Conservation (phyloP, 176 grass and related monocot genomes). For the Otatea glauca region DNA sequence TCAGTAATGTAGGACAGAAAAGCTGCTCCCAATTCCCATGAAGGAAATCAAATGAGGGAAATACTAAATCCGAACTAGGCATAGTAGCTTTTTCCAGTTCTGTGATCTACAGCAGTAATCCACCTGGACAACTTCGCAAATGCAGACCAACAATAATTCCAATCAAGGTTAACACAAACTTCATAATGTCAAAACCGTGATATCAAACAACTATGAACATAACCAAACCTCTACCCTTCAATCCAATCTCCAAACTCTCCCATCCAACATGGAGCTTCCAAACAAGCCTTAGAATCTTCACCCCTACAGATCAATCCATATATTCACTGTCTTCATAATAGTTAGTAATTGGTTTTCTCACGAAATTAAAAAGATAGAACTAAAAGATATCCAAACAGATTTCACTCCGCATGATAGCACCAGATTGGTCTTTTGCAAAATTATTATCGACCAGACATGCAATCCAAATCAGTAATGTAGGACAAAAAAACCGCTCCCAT, state of each 20-base stretch:
- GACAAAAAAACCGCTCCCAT: background rate
- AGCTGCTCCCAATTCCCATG: background rate
- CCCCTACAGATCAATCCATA: background rate
- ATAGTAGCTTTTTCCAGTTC: background rate
- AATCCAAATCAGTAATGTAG: background rate
- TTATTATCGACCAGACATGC: background rate
- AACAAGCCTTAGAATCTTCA: background rate
- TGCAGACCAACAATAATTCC: slow-evolving; percentile 12
- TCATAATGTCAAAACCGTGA: background rate
- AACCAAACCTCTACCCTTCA: slow-evolving; percentile 16
- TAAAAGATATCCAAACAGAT: background rate
- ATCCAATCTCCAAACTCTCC: background rate
- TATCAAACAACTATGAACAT: background rate
- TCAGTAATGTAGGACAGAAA: background rate
- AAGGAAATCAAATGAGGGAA: background rate
- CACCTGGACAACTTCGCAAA: background rate
- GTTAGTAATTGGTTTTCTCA: background rate
- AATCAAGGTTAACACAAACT: background rate
- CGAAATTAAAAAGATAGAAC: background rate
- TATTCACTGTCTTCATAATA: background rate
- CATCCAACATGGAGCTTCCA: background rate
- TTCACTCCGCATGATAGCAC: background rate
- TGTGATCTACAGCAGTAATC: background rate
- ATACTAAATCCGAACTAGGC: background rate
- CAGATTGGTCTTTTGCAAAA: background rate